These are phyloP conservation scores for Colletotrichum graminicola DNA, from an alignment of 2,329 filamentous ascomycete genomes.

Conservation along the genomic window DNA sequence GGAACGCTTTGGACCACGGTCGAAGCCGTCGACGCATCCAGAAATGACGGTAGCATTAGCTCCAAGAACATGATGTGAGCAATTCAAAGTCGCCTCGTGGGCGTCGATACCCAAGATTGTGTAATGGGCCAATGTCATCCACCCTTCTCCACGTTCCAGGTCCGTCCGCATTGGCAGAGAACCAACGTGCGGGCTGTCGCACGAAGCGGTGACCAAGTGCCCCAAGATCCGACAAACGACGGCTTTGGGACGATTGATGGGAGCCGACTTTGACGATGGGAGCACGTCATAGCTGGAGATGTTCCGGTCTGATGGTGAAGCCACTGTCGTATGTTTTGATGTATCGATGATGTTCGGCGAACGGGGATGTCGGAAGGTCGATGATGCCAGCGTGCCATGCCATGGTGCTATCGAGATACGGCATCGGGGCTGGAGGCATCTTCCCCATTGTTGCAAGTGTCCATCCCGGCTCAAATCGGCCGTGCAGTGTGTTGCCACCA, in stretches of 20 bases:
- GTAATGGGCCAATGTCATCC: not conserved
- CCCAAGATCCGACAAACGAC: not conserved
- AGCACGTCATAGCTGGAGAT: conserved; percentile 20
- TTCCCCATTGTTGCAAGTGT: conserved; percentile 3
- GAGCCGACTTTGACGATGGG: conserved; percentile 18
- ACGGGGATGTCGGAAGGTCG: conserved; percentile 4
- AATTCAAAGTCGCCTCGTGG: not conserved
- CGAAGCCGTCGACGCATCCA: not conserved
- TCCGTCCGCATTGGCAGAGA: not conserved
- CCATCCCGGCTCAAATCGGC: conserved; percentile 6
- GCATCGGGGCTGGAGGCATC: not conserved
- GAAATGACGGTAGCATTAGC: not conserved
- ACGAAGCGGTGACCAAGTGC: conserved; percentile 20
- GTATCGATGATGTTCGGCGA: conserved; percentile 17
- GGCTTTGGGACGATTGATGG: conserved; percentile 23
- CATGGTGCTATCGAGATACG: conserved; percentile 9
- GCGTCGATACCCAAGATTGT: not conserved
- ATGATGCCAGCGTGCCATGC: conserved; percentile 1
- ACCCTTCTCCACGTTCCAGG: not conserved
- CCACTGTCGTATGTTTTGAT: conserved; percentile 25
- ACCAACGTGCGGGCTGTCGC: conserved; percentile 13
- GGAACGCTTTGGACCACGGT: not conserved
- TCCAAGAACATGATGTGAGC: no score
- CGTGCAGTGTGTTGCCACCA: not conserved
- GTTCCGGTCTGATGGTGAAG: conserved; percentile 21